Conservation (phyloP, 768 basidiomycete genomes). For the Macrolepiota fuliginosa region DNA sequence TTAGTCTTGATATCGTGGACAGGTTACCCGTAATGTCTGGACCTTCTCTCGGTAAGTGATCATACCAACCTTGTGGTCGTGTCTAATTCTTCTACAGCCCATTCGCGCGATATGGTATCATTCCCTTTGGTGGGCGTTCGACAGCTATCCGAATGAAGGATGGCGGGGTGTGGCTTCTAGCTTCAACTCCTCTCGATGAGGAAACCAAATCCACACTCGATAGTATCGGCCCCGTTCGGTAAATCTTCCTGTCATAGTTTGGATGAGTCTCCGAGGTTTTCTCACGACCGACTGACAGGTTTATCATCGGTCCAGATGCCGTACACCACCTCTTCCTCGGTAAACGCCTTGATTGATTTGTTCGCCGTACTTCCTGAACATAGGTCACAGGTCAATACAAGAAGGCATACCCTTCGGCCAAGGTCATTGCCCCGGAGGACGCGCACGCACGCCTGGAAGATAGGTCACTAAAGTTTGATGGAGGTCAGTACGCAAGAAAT, state of each 20-base stretch:
- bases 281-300: constrained; percentile 32
- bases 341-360: constrained; percentile 20
- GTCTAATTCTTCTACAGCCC: constrained; percentile 39
- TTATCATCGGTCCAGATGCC: constrained; percentile 54
- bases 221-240: constrained; percentile 70
- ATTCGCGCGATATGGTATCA: constrained; percentile 60
- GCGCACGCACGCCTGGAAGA: constrained; percentile 50
- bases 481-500: constrained; percentile 39
- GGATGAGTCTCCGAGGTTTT: background rate
- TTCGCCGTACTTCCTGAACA: background rate
- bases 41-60: constrained; percentile 56
- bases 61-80: background rate
- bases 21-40: constrained; percentile 57
- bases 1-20: constrained; percentile 1
- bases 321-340: constrained; percentile 62
- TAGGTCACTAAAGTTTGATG: constrained; percentile 56
- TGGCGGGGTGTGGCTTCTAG: constrained; percentile 80
- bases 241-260: constrained; percentile 14
- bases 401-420: constrained; percentile 67
- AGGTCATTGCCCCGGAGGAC: constrained; percentile 65
- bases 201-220: constrained; percentile 64
- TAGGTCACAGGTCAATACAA: constrained; percentile 51
- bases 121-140: constrained; percentile 81
- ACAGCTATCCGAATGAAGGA: constrained; percentile 72
- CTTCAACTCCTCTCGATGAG: constrained; percentile 67